Conservation (phyloP, 73 alveolate species). For the Durusdinium trenchii region DNA sequence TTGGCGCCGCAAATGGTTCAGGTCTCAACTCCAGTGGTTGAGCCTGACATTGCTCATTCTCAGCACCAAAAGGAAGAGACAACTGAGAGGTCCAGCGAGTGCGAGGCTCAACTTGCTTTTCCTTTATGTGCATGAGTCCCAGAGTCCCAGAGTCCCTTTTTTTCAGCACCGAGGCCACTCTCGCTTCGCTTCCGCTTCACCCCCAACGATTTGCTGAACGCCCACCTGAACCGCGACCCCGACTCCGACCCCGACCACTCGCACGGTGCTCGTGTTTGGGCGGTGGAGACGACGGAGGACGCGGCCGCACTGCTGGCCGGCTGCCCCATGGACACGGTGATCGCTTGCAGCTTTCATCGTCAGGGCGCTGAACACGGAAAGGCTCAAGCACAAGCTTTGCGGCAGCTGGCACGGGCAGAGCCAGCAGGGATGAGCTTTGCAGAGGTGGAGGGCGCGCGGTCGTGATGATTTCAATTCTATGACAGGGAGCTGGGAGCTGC, state of each 20-base stretch:
- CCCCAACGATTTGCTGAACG: background rate
- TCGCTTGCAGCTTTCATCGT: slow-evolving; percentile 65
- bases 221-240: background rate
- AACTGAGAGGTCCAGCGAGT: background rate
- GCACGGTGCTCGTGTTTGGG: background rate
- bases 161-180: background rate
- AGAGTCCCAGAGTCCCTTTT: no score
- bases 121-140: background rate
- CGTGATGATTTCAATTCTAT: background rate
- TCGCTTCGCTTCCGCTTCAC: background rate
- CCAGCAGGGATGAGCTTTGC: slow-evolving; percentile 80
- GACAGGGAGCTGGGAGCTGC: background rate
- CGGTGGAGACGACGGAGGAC: slow-evolving; percentile 13
- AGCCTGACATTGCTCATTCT: background rate
- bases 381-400: slow-evolving; percentile 12
- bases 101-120: no score
- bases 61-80: background rate
- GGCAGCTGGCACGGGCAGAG: slow-evolving; percentile 48
- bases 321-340: slow-evolving; percentile 39
- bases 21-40: background rate
- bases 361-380: background rate
- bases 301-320: slow-evolving; percentile 49
- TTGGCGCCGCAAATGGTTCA: background rate
- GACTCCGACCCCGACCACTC: background rate
- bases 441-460: background rate